Evolutionary conservation across 179 eudicot species (phyloP), one percentile per base, ranked within the genome.

Genomic region (Silene vulgaris): DNA sequence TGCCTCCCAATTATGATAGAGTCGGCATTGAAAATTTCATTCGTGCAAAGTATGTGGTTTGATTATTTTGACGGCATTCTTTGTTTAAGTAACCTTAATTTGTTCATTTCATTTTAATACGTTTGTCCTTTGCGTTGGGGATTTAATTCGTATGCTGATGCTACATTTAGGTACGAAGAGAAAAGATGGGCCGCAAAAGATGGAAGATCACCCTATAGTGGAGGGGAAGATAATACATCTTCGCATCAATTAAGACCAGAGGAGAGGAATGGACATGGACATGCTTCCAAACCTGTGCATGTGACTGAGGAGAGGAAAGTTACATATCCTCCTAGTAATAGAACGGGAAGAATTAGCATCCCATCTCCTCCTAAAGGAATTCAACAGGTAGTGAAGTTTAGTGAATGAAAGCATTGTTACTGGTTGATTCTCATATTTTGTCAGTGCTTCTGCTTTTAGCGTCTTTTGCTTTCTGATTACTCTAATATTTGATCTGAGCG

Each of bases 11-110:
- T 83, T 93, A 95, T 79, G 99, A 95, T 78, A 85, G 99, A 87
- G 99, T 95, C 80, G 99, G 99, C 57, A 87, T 95, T 84, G 99
- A 95, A 78, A 93, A 95, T 88, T 95, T 95, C 85, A 95, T 95
- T 71, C 97, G 97, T 77, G 99, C 99, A 52, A 95, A 95, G 99
- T 95, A 87, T 73, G 93, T 68, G 50, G 60, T 72, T 67, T 69
- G 61, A 71, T 43, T 75, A 2, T 16, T n/a, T 35, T 32, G 45
- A 60, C 65, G 29, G 68, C 52, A 5, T 66, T 71, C 12, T 6
- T 32, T 60, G 17, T 17, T 11, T 20, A 16, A 4, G 30, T 16
- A 43, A 2, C 6, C 17, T 37, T 61, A 11, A 21, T 62, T 0
- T 13, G 48, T 14, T 54, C 1, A 35, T 43, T 20, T 11, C 48